Evolutionary conservation across 2,329 filamentous ascomycete species (phyloP), one percentile per base, ranked within the genome.

Genomic region (Furcasterigmium furcatum): DNA sequence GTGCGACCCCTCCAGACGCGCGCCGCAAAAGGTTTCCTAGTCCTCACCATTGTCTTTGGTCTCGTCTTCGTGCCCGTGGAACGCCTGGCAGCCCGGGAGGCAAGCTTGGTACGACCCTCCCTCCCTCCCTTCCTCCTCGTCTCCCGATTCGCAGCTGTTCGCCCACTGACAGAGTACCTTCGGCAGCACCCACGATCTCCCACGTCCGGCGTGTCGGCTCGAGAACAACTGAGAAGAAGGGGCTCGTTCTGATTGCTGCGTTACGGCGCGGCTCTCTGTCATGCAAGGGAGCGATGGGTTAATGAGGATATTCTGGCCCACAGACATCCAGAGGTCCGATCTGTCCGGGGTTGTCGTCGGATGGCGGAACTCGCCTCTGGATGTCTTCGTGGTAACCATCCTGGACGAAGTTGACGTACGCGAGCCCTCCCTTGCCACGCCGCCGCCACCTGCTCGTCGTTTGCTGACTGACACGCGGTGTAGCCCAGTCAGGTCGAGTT

Each of bases 221-320:
- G 92, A 61, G 95, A 99, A 74, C 92, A 99, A 72, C 74, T 99
- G 58, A 85, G 91, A 69, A 86, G 94, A 59, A 83, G 94, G 67
- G 94, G 94, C 56, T 99, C 94, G 49, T 97, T 99, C 69, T 97
- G 80, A 78, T 52, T 55, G 55, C 41, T 43, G 45, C 44, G 42
- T 45, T 56, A 55, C 58, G 52, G 55, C 57, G 57, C 53, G 50
- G 52, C 50, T 56, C 52, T 61, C 62, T 70, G 79, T 76, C 76
- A 85, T 85, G 81, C 73, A 80, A 73, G 80, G 81, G 71, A 76
- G 83, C 76, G 81, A 94, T 88, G 91, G 88, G 61, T 77, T 97
- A 74, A 90, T 97, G 85, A 90, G 94, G 75, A 85, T 99, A 73
- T 97, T 99, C 74, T 99, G 94, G 94, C 95, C 94, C 59, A 87